Base-by-base conservation (phyloP, 331 rosid genomes). In the Malus hybrid region DNA sequence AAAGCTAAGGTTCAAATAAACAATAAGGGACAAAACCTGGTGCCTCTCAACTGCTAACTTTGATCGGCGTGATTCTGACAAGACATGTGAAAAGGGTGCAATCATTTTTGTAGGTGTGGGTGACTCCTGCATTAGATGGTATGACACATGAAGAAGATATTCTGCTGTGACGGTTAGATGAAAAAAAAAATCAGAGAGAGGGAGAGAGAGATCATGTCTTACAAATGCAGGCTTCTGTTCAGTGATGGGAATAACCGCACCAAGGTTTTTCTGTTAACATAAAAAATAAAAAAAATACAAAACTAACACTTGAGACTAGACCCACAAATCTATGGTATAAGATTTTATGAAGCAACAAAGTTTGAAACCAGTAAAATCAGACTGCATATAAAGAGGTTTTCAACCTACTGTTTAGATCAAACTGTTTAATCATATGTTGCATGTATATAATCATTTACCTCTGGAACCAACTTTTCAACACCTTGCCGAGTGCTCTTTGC, bases 61-160 rank as follows among this genome's bases (percentile, higher is more conserved):
- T 20, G 93, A 55, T 78, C 89, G 96, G 32, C 87, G 96, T 73
- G 97, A 87, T 82, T 94, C 99, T 12, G 99, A 86, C 61, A 83
- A 72, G 75, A 85, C 84, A 48, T 84, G 84, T 69, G 92, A 78
- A 75, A 69, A 86, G 4, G 97, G 80, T 70, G 84, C 64, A 56
- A 87, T 80, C 69, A 81, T 79, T 83, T 92, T 94, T 74, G 97
- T 84, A 31, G 97, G 97, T 12, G 99, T 92, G 56, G 99, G 97
- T 65, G 97, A 85, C 77, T 92, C 99, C 99, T 94, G 85, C 24
- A 81, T 67, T 55, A 75, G 76, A 79, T 31, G 18, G 18, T 63
- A 52, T 1, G 24, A 69, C n/a, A 27, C 24, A 24, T 24, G 24
- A 24, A 70, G 50, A 72, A 28, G 67, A 24, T 34, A 28, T 57